These are phyloP conservation scores for Zygoascus sp. DNA, from an alignment of 1,139 yeast species.

Conservation along the genomic window DNA sequence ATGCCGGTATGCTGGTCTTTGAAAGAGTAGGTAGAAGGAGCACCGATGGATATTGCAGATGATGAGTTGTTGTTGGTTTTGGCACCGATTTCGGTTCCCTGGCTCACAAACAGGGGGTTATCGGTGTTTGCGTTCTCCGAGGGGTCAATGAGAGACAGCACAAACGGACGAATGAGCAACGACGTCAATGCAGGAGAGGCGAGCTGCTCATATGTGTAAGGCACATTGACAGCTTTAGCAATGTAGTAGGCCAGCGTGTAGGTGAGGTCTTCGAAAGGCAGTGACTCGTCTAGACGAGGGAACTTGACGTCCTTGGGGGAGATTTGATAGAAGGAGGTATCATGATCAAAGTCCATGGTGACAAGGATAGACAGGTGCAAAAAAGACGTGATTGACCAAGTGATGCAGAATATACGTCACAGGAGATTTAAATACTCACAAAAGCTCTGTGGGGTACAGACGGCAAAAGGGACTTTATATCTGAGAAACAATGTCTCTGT, in stretches of 20 bases:
- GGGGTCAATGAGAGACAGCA: conserved; percentile 18
- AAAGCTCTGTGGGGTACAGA: too few relatives aligned
- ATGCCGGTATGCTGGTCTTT: conserved; percentile 30
- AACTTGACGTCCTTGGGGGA: conserved; percentile 11
- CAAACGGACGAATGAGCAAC: conserved; percentile 26
- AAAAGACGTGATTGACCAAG: too few relatives aligned
- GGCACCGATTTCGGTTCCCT: neutral
- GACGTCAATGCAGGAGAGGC: conserved; percentile 23
- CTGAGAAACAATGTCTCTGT: too few relatives aligned
- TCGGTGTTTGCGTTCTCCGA: conserved; percentile 5
- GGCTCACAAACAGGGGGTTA: conserved; percentile 5
- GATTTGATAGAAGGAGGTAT: neutral
- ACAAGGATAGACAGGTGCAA: neutral
- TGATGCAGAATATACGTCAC: too few relatives aligned
- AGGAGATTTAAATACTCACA: too few relatives aligned
- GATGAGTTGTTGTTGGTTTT: neutral
- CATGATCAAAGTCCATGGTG: conserved; percentile 12
- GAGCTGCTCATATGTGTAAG: conserved; percentile 29
- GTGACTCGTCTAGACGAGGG: conserved; percentile 16
- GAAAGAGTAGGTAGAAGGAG: conserved; percentile 10
- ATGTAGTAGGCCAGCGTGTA: conserved; percentile 18
- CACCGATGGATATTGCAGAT: neutral
- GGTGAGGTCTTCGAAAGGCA: conserved; percentile 20
- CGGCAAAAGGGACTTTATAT: too few relatives aligned
- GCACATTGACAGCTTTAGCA: conserved; percentile 24